Evolutionary conservation across 2,329 filamentous ascomycete species (phyloP).

Genomic region (Pseudogymnoascus sp.): DNA sequence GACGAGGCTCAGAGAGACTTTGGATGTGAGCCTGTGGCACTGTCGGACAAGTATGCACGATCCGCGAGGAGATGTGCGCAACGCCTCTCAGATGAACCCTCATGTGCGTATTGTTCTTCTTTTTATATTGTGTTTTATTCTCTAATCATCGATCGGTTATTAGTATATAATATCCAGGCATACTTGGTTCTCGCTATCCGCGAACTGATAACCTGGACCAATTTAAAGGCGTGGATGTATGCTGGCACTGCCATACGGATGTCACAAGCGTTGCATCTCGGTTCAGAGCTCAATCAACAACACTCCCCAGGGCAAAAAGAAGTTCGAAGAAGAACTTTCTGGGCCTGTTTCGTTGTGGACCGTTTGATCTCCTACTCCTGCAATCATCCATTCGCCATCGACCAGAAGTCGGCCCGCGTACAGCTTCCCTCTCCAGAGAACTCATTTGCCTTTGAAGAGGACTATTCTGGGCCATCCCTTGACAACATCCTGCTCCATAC

Average conservation of each 20-base stretch:
- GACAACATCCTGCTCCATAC: neutral
- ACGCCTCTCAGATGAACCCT: constrained; percentile 9
- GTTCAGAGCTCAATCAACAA: constrained; percentile 12
- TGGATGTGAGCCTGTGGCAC: neutral
- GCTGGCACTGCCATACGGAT: constrained; percentile 13
- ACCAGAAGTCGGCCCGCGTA: neutral
- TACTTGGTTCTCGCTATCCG: constrained; percentile 13
- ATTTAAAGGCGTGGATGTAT: constrained; percentile 15
- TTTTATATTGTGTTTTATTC: neutral
- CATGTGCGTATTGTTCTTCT: neutral
- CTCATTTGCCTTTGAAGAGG: constrained; percentile 12
- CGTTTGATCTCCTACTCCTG: constrained; percentile 12
- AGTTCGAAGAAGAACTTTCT: constrained; percentile 13
- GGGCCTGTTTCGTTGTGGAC: constrained; percentile 13
- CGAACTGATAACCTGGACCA: constrained; percentile 11
- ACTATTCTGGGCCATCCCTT: neutral
- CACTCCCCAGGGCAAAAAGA: constrained; percentile 12
- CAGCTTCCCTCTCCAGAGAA: constrained; percentile 12
- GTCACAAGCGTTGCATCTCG: constrained; percentile 13
- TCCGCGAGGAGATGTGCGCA: constrained; percentile 6
- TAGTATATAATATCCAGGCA: constrained; percentile 11
- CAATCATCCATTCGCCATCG: constrained; percentile 9
- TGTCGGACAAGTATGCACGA: constrained; percentile 5
- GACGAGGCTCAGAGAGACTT: constrained; percentile 5
- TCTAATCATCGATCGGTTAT: neutral